A percentile compares a stretch with the other conserved stretches of the same genome.
Conservation (phyloP, 805 yeast genomes). For the Metschnikowia cubensis region DNA sequence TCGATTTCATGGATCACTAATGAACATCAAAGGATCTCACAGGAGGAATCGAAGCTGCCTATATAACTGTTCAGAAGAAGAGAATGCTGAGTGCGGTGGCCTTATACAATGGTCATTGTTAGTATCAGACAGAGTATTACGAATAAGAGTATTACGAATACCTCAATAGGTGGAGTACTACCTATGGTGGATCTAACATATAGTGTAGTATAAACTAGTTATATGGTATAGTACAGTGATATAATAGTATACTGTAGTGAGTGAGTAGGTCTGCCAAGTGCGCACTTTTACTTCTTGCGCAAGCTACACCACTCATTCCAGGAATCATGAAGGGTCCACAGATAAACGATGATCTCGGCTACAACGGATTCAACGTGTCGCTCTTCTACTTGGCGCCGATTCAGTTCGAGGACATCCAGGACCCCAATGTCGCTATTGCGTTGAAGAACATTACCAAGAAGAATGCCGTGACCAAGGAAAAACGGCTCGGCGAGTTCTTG, state of each 20-base stretch:
- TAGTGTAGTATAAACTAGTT: too few species aligned
- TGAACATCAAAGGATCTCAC: background rate
- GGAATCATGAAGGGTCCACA: constrained; percentile 1
- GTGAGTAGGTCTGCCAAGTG: too few species aligned
- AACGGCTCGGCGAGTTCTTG: constrained; percentile 55
- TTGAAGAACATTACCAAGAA: constrained; percentile 75
- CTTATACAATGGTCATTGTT: too few species aligned
- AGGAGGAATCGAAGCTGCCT: too few species aligned
- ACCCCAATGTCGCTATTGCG: constrained; percentile 54
- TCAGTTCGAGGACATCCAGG: constrained; percentile 37
- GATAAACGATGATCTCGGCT: constrained; percentile 17
- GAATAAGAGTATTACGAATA: too few species aligned
- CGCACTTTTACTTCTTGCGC: background rate
- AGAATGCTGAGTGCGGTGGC: too few species aligned
- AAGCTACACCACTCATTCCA: background rate
- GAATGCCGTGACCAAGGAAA: constrained; percentile 82
- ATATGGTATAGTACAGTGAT: too few species aligned
- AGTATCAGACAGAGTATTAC: too few species aligned
- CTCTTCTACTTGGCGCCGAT: constrained; percentile 77
- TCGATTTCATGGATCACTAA: constrained; percentile 11
- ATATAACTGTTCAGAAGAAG: too few species aligned
- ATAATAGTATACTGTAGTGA: too few species aligned
- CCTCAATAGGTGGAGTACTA: too few species aligned
- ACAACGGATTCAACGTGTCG: constrained; percentile 29
- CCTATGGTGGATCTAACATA: too few species aligned